Evolutionary conservation across 352 stramenopile genomes (phyloP).

Genomic region (Phytophthora tubulina): DNA sequence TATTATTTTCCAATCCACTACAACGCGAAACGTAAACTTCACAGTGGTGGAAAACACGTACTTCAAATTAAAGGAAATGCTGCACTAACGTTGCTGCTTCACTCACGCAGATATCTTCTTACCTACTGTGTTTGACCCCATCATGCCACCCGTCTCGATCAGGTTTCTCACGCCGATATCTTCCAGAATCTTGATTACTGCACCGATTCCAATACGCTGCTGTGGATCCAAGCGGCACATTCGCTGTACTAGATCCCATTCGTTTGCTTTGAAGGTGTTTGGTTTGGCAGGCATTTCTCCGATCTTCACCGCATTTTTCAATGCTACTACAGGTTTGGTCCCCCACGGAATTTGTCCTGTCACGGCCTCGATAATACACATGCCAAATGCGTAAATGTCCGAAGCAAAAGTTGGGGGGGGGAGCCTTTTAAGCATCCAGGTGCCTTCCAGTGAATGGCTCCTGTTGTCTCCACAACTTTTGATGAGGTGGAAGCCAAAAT

Average conservation of each 20-base stretch:
- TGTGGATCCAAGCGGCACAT: constrained; percentile 39
- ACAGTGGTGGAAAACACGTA: too few species aligned
- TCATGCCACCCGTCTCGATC: constrained; percentile 14
- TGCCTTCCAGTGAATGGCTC: constrained; percentile 38
- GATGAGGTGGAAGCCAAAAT: constrained; percentile 22
- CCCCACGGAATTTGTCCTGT: constrained; percentile 38
- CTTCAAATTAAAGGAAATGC: too few species aligned
- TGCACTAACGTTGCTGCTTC: too few species aligned
- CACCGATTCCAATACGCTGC: constrained; percentile 35
- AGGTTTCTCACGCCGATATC: constrained; percentile 35
- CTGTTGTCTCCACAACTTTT: constrained; percentile 13
- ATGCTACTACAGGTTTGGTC: constrained; percentile 16
- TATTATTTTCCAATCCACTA: too few species aligned
- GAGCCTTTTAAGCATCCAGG: constrained; percentile 29
- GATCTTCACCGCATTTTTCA: constrained; percentile 6
- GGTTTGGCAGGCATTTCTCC: constrained; percentile 25
- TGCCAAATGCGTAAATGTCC: constrained; percentile 47
- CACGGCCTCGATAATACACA: constrained; percentile 50
- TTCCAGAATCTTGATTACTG: constrained; percentile 44
- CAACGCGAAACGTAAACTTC: too few species aligned
- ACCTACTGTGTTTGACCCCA: too few species aligned
- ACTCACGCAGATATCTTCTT: too few species aligned
- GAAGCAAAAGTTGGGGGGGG: constrained; percentile 26
- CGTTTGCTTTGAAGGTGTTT: constrained; percentile 30
- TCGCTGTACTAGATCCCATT: constrained; percentile 38